Evolutionary conservation across 2,329 filamentous ascomycete genomes (phyloP).

Genomic region (Zymoseptoria ardabiliae): DNA sequence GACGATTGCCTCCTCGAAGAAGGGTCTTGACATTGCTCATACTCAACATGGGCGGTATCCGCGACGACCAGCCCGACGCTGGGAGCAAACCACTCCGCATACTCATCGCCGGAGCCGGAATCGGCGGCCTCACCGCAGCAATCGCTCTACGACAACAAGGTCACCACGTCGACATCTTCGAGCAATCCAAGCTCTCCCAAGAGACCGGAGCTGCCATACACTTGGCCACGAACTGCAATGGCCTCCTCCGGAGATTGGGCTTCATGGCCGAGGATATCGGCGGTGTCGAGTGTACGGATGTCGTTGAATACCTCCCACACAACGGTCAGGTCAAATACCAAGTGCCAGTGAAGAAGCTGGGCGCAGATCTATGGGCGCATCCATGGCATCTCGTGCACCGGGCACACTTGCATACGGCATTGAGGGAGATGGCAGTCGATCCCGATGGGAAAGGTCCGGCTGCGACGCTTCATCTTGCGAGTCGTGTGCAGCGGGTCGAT

Average conservation of each 20-base stretch:
- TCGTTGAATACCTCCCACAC: conserved; percentile 7
- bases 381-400: conserved; percentile 23
- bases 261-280: conserved; percentile 19
- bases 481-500: conserved; percentile 17
- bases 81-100: conserved; percentile 20
- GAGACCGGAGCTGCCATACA: conserved; percentile 58
- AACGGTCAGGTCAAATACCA: background rate
- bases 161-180: conserved; percentile 45
- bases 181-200: conserved; percentile 42
- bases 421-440: conserved; percentile 19
- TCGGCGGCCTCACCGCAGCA: conserved; percentile 47
- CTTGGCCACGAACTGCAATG: conserved; percentile 54
- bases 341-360: too few relatives aligned
- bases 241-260: conserved; percentile 38
- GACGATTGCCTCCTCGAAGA: too few relatives aligned
- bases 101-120: conserved; percentile 39
- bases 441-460: conserved; percentile 17
- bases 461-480: conserved; percentile 16
- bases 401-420: conserved; percentile 22
- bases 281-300: conserved; percentile 11
- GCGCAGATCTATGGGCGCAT: conserved; percentile 1
- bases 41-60: too few relatives aligned
- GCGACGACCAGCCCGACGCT: too few relatives aligned
- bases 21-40: too few relatives aligned
- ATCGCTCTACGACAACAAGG: conserved; percentile 48